Evolutionary conservation across 495 filamentous ascomycete species (phyloP), one percentile per base, ranked within the genome.

Genomic region (Oleoguttula mirabilis): DNA sequence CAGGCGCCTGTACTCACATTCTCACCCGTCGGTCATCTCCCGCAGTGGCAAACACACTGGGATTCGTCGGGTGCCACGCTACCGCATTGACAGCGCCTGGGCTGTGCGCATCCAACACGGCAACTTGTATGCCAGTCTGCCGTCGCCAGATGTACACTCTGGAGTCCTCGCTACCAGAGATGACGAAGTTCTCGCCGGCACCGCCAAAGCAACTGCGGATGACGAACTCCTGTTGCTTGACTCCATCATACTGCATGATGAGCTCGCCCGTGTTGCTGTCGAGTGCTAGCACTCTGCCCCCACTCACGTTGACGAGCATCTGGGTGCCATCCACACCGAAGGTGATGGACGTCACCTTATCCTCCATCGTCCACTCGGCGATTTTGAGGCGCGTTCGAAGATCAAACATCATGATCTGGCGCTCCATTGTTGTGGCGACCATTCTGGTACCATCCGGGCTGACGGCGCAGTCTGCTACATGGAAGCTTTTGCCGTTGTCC

Each of bases 101-200:
- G 14, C 21, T 30, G 50, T 96, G 88, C 0, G 78, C 88, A 11
- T 79, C 73, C 14, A 94, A 64, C 23, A 70, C 77, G 52, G 84
- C 82, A 5, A 98, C 75, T 3, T 82, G 67, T 2, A 66, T 66
- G 2, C 81, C 85, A 22, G 78, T 88, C 31, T 79, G 71, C 58
- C 86, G 88, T 55, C 90, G 83, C 86, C 88, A 98, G 47, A 98
- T 82, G 52, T 79, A 85, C 38, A 98, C 66, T 20, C 66, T 65
- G 0, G 83, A 81, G 56, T 88, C 87, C 75, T 95, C 85, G 55
- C 86, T 92, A 17, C 90, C 90, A 57, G 80, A 84, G 14, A 90
- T 71, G 21, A 96, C 76, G 58, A 96, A 90, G 55, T 79, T 85
- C 65, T 95, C 88, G 35, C 78, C 74, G 1, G 90, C 87, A 12